Evolutionary conservation across 345 rosid species (phyloP).

Genomic region (Aquilaria malaccensis): DNA sequence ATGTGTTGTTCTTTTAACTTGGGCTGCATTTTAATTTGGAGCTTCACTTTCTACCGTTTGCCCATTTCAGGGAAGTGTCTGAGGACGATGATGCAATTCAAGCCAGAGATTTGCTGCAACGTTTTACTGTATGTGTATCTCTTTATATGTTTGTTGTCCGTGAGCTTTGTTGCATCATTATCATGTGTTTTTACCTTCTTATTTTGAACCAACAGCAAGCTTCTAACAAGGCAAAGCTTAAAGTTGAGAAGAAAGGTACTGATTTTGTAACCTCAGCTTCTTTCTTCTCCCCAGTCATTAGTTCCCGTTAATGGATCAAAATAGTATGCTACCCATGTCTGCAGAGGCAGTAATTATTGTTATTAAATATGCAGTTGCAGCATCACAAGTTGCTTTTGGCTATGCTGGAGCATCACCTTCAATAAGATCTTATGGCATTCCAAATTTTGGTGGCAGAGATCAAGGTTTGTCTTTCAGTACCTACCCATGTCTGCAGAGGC

Average conservation of each 20-base stretch:
- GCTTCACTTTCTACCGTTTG: background rate
- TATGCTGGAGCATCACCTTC: constrained; percentile 34
- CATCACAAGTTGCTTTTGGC: constrained; percentile 50
- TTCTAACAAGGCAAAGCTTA: constrained; percentile 30
- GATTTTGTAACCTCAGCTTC: background rate
- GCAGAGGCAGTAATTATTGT: background rate
- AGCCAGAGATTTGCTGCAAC: constrained; percentile 65
- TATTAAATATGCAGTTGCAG: constrained; percentile 25
- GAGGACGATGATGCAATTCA: constrained; percentile 39
- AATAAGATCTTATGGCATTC: constrained; percentile 31
- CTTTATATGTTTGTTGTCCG: background rate
- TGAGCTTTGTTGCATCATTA: background rate
- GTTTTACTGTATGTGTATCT: constrained; percentile 30
- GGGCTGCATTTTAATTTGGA: background rate
- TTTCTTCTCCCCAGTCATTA: background rate
- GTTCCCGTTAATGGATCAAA: background rate
- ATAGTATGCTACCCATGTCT: background rate
- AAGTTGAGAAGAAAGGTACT: constrained; percentile 45
- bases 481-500: constrained; percentile 12
- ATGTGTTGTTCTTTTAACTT: background rate
- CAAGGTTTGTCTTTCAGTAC: constrained; percentile 16
- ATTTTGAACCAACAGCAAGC: constrained; percentile 29
- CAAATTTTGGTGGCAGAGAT: constrained; percentile 19
- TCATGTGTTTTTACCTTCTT: constrained; percentile 2
- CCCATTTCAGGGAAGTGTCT: constrained; percentile 46